Conservation (phyloP, 495 filamentous ascomycete genomes). For the Sordaria brevicollis region DNA sequence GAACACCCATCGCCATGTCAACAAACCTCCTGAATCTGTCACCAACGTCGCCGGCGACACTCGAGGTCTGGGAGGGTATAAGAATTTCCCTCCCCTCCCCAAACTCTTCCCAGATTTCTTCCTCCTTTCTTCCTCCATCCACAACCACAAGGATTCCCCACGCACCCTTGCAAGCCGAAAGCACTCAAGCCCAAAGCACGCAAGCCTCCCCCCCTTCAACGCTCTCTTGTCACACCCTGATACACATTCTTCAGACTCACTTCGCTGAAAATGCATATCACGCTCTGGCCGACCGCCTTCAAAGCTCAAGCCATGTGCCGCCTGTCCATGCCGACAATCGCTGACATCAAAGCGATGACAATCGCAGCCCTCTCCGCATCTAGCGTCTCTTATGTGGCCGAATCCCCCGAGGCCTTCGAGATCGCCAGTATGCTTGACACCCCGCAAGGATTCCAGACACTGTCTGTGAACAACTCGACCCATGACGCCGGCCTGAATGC, state of each 20-base stretch:
- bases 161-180: not conserved
- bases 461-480: not conserved
- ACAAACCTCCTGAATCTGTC: not conserved
- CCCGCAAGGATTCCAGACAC: not conserved
- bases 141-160: not conserved
- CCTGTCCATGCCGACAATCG: not conserved
- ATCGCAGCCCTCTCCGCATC: not conserved
- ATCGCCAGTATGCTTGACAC: not conserved
- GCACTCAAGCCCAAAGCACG: not conserved
- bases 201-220: not conserved
- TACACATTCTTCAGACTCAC: not conserved
- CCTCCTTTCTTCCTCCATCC: not conserved
- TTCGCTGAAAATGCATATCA: not conserved
- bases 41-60: not conserved
- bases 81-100: not conserved
- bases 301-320: not conserved
- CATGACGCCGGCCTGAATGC: not conserved
- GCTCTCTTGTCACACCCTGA: not conserved
- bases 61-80: not conserved
- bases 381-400: not conserved
- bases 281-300: not conserved
- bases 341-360: not conserved
- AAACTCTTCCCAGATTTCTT: not conserved
- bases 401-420: not conserved
- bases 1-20: not conserved